phyloP scores from a whole-genome alignment of 2,329 filamentous ascomycete genomes.

The Shiraia bambusicola region DNA sequence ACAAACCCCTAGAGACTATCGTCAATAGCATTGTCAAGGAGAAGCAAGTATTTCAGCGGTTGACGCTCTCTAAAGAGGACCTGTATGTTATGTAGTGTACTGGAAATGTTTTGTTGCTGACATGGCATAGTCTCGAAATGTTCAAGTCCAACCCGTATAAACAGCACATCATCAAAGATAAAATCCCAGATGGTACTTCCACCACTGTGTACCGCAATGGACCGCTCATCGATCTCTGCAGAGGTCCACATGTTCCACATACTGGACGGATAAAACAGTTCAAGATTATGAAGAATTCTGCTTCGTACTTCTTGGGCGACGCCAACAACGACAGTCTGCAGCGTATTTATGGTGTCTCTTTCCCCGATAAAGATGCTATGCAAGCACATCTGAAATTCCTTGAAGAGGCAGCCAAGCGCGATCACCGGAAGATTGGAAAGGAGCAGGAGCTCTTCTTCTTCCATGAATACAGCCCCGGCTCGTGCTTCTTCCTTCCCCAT shows the following conservation, averaged over 20 bases:
- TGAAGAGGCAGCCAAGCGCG: slow-evolving; percentile 96
- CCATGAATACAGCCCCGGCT: slow-evolving; percentile 88
- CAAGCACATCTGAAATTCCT: slow-evolving; percentile 92
- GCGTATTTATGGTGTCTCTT: slow-evolving; percentile 94
- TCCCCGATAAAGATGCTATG: slow-evolving; percentile 94
- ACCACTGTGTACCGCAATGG: slow-evolving; percentile 95
- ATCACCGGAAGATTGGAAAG: slow-evolving; percentile 89
- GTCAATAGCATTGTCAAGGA: slow-evolving; percentile 88
- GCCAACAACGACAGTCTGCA: slow-evolving; percentile 93
- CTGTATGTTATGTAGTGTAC: slow-evolving; percentile 48
- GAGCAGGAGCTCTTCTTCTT: slow-evolving; percentile 99
- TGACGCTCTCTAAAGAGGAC: slow-evolving; percentile 86
- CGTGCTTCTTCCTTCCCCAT: slow-evolving; percentile 87
- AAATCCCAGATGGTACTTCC: slow-evolving; percentile 82
- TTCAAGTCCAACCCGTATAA: slow-evolving; percentile 99
- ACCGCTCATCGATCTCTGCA: slow-evolving; percentile 90
- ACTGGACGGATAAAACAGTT: slow-evolving; percentile 94
- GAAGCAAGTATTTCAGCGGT: slow-evolving; percentile 90
- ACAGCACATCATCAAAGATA: slow-evolving; percentile 93
- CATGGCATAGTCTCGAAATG: slow-evolving; percentile 67
- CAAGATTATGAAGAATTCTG: slow-evolving; percentile 83
- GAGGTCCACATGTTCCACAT: slow-evolving; percentile 90
- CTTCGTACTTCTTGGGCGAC: slow-evolving; percentile 92
- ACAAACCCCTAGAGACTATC: slow-evolving; percentile 79
- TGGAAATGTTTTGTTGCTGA: slow-evolving; percentile 1